Evolutionary conservation across 495 filamentous ascomycete genomes (phyloP).

Genomic region (Baudoinia panamericana): DNA sequence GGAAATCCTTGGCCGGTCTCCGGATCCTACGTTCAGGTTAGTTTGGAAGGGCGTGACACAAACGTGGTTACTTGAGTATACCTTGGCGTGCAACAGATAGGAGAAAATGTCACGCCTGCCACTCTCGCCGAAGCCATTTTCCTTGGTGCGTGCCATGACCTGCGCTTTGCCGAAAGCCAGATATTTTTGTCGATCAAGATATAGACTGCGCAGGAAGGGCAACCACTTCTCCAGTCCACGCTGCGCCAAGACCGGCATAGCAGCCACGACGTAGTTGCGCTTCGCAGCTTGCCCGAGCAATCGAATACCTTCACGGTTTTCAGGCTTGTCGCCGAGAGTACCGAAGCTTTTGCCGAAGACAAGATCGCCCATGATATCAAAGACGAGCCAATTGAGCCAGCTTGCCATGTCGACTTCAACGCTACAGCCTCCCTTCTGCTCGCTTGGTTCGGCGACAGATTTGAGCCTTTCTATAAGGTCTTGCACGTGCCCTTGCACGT

Average conservation of each 20-base stretch:
- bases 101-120: conserved; percentile 10
- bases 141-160: conserved; percentile 2
- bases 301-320: conserved; percentile 3
- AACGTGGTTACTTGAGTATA: neutral
- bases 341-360: conserved; percentile 59
- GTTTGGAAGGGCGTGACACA: neutral
- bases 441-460: neutral
- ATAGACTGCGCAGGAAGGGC: conserved; percentile 4
- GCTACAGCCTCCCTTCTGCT: conserved; percentile 32
- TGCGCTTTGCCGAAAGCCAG: conserved; percentile 10
- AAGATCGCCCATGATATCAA: conserved; percentile 61
- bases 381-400: conserved; percentile 50
- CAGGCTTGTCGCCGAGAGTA: conserved; percentile 38
- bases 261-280: conserved; percentile 6
- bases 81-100: conserved; percentile 18
- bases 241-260: conserved; percentile 4
- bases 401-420: conserved; percentile 40
- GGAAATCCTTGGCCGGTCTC: conserved; percentile 28
- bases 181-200: conserved; percentile 3
- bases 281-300: conserved; percentile 9
- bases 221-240: conserved; percentile 5
- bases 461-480: neutral
- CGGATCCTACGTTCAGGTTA: conserved; percentile 20
- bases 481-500: conserved; percentile 3
- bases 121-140: conserved; percentile 3